These are phyloP conservation scores for Ophiostoma australiae DNA, from an alignment of 2,329 filamentous ascomycete species.

Conservation along the genomic window DNA sequence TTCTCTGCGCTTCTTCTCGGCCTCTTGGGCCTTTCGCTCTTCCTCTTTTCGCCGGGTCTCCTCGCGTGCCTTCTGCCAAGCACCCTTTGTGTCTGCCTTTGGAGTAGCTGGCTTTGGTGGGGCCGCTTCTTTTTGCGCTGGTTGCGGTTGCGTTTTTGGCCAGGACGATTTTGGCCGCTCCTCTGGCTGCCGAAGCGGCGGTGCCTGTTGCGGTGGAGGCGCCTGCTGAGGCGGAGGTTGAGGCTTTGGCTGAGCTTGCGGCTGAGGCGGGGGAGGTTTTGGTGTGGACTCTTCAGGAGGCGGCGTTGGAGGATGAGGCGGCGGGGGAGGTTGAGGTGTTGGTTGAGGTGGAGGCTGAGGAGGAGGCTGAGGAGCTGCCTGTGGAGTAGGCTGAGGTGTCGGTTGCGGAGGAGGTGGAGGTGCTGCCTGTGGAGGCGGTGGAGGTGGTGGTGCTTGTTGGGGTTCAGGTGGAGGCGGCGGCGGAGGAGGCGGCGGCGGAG, in stretches of 20 bases:
- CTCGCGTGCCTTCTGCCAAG: conserved; percentile 66
- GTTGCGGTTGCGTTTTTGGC: conserved; percentile 25
- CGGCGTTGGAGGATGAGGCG: background rate
- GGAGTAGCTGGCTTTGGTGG: conserved; percentile 27
- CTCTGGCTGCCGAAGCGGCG: conserved; percentile 20
- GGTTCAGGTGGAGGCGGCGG: conserved; percentile 14
- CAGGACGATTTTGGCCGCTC: conserved; percentile 30
- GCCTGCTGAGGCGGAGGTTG: conserved; percentile 11
- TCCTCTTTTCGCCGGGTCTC: conserved; percentile 60
- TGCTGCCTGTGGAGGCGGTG: conserved; percentile 22
- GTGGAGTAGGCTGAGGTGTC: conserved; percentile 2
- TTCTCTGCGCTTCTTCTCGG: conserved; percentile 56
- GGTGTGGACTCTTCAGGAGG: background rate
- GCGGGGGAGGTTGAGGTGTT: background rate
- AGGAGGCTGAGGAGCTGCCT: conserved; percentile 10
- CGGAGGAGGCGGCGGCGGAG: conserved; percentile 10
- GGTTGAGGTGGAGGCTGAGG: background rate
- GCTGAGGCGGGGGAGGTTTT: conserved; percentile 1
- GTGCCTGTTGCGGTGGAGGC: background rate
- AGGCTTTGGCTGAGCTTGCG: conserved; percentile 2
- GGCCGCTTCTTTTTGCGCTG: conserved; percentile 27
- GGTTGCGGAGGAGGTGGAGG: conserved; percentile 5
- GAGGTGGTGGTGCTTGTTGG: conserved; percentile 21
- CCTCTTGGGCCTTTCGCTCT: conserved; percentile 56
- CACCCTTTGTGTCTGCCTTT: conserved; percentile 41